These are phyloP conservation scores for Irpex sp. DNA, from an alignment of 1,284 basidiomycete species.

Conservation along the genomic window DNA sequence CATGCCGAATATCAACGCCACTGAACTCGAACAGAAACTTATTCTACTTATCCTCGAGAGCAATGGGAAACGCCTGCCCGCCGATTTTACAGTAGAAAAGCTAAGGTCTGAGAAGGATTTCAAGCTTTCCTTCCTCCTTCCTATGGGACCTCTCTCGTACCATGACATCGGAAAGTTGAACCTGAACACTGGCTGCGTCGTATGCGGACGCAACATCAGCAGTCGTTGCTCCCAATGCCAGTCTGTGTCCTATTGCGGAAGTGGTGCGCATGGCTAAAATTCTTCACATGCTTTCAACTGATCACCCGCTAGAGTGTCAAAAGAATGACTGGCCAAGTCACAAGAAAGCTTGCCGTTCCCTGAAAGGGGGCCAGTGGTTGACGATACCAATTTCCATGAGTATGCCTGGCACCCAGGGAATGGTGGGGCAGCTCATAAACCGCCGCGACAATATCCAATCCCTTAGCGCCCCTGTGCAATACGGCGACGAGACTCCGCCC, in stretches of 20 bases:
- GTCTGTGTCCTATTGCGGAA: slow-evolving; percentile 34
- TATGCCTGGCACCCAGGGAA: slow-evolving; percentile 12
- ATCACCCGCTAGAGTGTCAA: slow-evolving; percentile 33
- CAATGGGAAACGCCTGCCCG: slow-evolving; percentile 31
- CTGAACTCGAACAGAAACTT: slow-evolving; percentile 32
- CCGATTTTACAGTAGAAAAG: slow-evolving; percentile 20
- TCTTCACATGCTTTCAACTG: slow-evolving; percentile 12
- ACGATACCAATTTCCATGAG: slow-evolving; percentile 25
- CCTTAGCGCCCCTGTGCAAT: neutral
- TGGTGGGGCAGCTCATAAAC: slow-evolving; percentile 11
- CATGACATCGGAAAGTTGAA: slow-evolving; percentile 34
- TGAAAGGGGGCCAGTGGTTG: slow-evolving; percentile 38
- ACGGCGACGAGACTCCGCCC: slow-evolving; percentile 10
- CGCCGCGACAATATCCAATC: slow-evolving; percentile 9
- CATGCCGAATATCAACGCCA: slow-evolving; percentile 19
- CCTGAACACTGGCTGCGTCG: slow-evolving; percentile 31
- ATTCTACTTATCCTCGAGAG: slow-evolving; percentile 30
- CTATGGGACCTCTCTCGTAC: slow-evolving; percentile 35
- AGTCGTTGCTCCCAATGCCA: slow-evolving; percentile 36
- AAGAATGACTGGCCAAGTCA: slow-evolving; percentile 36
- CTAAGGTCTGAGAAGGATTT: slow-evolving; percentile 23
- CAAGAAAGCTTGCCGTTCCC: slow-evolving; percentile 33
- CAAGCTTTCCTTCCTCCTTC: slow-evolving; percentile 35
- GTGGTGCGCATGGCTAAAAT: slow-evolving; percentile 20
- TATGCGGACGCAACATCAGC: slow-evolving; percentile 32